Base-by-base conservation (phyloP, 805 yeast species). In the Pichia scutulata region DNA sequence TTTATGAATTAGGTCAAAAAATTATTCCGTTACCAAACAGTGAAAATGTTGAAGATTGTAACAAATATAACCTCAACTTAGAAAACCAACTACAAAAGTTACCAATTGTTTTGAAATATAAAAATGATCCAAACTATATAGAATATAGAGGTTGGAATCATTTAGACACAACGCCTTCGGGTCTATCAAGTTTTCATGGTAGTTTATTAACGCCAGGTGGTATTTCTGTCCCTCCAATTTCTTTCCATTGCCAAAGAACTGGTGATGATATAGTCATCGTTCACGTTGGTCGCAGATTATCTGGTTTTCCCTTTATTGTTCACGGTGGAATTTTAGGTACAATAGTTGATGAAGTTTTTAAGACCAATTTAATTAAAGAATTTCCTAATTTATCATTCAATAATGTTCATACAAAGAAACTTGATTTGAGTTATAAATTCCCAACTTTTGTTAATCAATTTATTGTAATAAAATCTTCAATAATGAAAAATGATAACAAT, bases 281-380 rank as follows among this genome's bases (percentile, higher is more conserved):
- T 24, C 95, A 88, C 62, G 73, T 85, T 47, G 97, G 97, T 0
- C 80, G 83, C 60, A 77, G 76, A 53, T 65, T 89, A 21, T 82
- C 92, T 41, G 97, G 97, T 1, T 89, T 84, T 62, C 97, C 97
- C 2, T 83, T 87, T 58, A 68, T 90, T 19, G 76, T 88, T 3
- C 97, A 89, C 62, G 97, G 97, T 4, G 97, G 97, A 0, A 78
- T 90, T 26, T 63, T 89, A 28, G 95, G 90, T 9, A 82, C 95
- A 0, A 69, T 89, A 1, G 68, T 89, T 49, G 93, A 88, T 60
- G 96, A 89, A 57, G 75, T 85, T 7, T 76, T 83, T 68, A 81
- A 82, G 55, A 48, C 60, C 16, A 54, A 57, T 39, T 57, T 63
- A 22, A 55, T 58, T 12, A 53, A 56, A 21, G 61, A 57, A 28